Base-by-base conservation (phyloP, 176 grass and related monocot species). In the Phoenix dactylifera region DNA sequence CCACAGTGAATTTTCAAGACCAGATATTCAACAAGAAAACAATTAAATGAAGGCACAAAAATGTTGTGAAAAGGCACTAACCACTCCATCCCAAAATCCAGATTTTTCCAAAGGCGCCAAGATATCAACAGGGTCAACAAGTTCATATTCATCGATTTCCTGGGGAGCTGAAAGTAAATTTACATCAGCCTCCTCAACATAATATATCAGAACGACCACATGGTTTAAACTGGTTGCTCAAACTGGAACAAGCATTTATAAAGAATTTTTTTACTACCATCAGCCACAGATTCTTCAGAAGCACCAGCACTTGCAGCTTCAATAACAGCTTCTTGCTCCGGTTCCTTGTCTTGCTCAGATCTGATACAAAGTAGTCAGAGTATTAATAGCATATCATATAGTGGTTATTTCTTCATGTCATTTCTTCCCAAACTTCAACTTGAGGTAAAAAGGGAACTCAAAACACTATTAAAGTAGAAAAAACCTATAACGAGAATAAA, bases 51-150 rank as follows among this genome's bases (percentile, higher is more conserved):
- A n/a, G 18, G n/a, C 39, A 35, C 23, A 44, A 28, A 58, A 15
- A 51, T 30, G 5, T 44, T 44, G 35, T 44, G 26, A 56, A 19
- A 66, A 73, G 54, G 60, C 23, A 79, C 88, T 65, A 75, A 98
- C 94, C 79, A 98, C 94, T 24, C 94, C 94, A 61, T 93, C 85
- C 94, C 88, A 98, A 72, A 98, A 98, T 62, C 94, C 94, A 66
- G 94, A 92, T 51, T 98, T 98, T 54, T 98, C 94, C 73, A 98
- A 73, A 76, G 88, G 88, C 4, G 60, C 83, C 71, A 98, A 86
- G 69, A 98, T 89, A 78, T 98, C 94, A 17, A 98, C 88, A 81
- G 94, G 94, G 73, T 98, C 94, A 68, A 98, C 94, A 48, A 98
- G 84, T 49, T 98, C 94, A 52, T 98, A 98, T 81, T 98, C 94